These are phyloP conservation scores for Toxoplasma gondii DNA, from an alignment of 169 alveolate species.

Conservation along the genomic window DNA sequence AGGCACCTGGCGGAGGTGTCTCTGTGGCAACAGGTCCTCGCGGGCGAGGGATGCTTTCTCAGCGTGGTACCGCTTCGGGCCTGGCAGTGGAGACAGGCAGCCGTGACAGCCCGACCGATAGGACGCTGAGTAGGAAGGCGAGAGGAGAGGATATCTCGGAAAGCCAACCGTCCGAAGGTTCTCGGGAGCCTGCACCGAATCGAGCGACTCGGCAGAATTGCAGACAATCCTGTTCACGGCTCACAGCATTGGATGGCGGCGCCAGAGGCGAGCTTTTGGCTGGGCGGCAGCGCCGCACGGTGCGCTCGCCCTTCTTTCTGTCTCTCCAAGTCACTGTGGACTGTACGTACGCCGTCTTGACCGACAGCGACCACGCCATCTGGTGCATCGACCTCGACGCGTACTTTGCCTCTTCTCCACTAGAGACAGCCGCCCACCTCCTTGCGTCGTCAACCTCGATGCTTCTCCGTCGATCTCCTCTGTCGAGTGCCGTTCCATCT, in stretches of 20 bases:
- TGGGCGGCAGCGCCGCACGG: neutral
- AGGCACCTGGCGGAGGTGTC: too few species aligned
- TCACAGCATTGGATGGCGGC: neutral
- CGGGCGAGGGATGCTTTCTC: too few species aligned
- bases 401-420: neutral
- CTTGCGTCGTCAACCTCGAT: neutral
- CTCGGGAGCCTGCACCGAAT: neutral
- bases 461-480: neutral
- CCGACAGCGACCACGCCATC: neutral
- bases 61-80: too few species aligned
- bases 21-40: too few species aligned
- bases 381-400: neutral
- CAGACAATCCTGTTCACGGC: neutral
- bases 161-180: neutral
- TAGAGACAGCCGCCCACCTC: neutral
- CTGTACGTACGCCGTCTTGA: neutral
- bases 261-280: neutral
- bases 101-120: too few species aligned
- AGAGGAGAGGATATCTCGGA: neutral
- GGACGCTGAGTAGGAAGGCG: neutral
- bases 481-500: neutral
- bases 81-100: too few species aligned
- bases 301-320: neutral
- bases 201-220: neutral
- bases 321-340: neutral